Evolutionary conservation across 2,329 filamentous ascomycete genomes (phyloP), one percentile per base, ranked within the genome.

Genomic region (Penicillium sp.): DNA sequence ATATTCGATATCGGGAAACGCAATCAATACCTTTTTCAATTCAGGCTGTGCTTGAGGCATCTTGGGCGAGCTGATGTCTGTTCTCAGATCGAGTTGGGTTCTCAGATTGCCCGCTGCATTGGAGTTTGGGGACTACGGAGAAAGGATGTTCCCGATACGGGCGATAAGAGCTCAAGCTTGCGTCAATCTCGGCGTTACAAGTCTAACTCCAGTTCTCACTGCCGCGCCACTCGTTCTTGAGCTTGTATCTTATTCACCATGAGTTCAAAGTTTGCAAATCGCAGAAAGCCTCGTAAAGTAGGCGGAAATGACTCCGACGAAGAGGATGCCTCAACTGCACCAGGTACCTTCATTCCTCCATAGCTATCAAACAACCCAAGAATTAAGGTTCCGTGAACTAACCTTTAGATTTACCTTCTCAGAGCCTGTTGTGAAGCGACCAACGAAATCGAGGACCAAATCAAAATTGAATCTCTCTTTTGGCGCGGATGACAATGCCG

Each of bases 11-110:
- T 18, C 18, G 18, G 18, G 18, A 18, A 3, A 18, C 18, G 18
- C 18, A 18, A 18, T 18, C 18, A 3, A 18, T 18, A 94, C 93
- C 84, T 97, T 98, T 76, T 97, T 98, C 55, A 98, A 82, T 77
- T 98, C 94, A 64, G 93, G 93, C 76, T 97, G 93, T 70, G 93
- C 90, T 84, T 94, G 91, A 57, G 93, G 89, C 93, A 98, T 98
- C 59, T 78, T 86, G 76, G 51, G 51, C 57, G 50, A 56, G 42
- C 54, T 51, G 50, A 45, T 60, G 40, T 58, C 53, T 55, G 47
- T 50, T 53, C 47, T 61, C 59, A 44, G 48, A 36, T 49, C 45
- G 49, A 59, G 51, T 49, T 51, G 54, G 51, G 48, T 53, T 52
- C 43, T 49, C 52, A 56, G 36, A 45, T 43, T 51, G 55, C 57